phyloP scores from a whole-genome alignment of 495 filamentous ascomycete species.

The Neurospora tetrasperma region DNA sequence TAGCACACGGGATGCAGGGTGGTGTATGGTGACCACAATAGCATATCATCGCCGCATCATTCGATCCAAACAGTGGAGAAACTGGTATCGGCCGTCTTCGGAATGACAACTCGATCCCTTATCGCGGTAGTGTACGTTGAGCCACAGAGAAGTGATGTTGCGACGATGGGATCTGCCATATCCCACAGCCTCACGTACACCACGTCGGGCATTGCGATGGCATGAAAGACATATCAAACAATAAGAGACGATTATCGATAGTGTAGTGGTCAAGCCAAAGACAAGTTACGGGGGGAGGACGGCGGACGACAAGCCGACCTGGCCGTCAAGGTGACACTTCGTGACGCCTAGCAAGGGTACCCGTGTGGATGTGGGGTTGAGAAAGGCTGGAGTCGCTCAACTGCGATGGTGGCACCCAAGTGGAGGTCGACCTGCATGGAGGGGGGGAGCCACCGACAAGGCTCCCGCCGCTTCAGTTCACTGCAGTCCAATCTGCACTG shows the following conservation, averaged over 20 bases:
- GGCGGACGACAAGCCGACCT: background rate
- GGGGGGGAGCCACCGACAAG: background rate
- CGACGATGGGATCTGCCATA: background rate
- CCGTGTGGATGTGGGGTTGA: background rate
- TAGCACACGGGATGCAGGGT: background rate
- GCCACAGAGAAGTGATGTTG: background rate
- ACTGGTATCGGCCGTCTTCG: background rate
- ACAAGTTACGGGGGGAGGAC: background rate
- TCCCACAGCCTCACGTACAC: background rate
- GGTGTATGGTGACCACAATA: conserved; percentile 10
- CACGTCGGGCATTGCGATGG: background rate
- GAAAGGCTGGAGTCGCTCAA: background rate
- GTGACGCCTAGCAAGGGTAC: background rate
- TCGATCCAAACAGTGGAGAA: conserved; percentile 8
- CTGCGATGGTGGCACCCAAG: background rate
- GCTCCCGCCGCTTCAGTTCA: background rate
- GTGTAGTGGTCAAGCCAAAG: background rate
- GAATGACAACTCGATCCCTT: background rate
- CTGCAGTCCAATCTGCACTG: background rate
- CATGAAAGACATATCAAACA: background rate
- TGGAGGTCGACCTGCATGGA: background rate
- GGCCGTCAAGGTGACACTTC: background rate
- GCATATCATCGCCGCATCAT: conserved; percentile 17
- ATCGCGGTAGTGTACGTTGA: background rate
- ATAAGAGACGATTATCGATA: background rate